These are phyloP conservation scores for Avicennia marina DNA, from an alignment of 257 asterid species.

Conservation along the genomic window DNA sequence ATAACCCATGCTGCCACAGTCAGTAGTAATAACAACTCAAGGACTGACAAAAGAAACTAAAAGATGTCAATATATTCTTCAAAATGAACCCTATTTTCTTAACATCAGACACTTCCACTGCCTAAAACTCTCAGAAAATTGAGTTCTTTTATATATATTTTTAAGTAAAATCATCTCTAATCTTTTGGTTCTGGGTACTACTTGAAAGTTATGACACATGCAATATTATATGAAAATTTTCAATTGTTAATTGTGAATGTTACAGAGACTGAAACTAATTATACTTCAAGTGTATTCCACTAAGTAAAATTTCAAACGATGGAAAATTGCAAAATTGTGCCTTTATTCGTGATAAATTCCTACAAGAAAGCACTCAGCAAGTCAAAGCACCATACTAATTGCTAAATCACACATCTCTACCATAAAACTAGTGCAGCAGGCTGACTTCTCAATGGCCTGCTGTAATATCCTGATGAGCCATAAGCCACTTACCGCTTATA, in stretches of 20 bases:
- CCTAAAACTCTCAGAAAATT: conserved; percentile 8
- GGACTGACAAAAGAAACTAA: background rate
- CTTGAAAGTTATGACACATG: conserved; percentile 4
- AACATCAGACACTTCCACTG: background rate
- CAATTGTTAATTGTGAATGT: conserved; percentile 2
- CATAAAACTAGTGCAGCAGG: conserved; percentile 10
- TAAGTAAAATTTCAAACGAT: background rate
- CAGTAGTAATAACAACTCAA: conserved; percentile 3
- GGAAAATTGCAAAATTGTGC: conserved; percentile 3
- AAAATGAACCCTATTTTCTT: conserved; percentile 2
- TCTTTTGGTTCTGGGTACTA: conserved; percentile 3
- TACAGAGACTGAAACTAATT: background rate
- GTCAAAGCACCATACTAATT: conserved; percentile 1
- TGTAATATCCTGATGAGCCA: conserved; percentile 1
- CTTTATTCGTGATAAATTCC: no score
- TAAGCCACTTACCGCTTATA: conserved; percentile 63
- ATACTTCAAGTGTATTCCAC: background rate
- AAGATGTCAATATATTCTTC: conserved; percentile 12
- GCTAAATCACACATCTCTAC: background rate
- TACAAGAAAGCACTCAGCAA: conserved; percentile 6
- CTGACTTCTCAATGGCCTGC: background rate
- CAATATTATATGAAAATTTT: background rate
- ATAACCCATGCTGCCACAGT: conserved; percentile 10
- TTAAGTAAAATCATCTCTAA: background rate
- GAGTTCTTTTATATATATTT: background rate